Evolutionary conservation across 805 yeast genomes (phyloP).

Genomic region (Sugiyamaella boreocaroliniensis): DNA sequence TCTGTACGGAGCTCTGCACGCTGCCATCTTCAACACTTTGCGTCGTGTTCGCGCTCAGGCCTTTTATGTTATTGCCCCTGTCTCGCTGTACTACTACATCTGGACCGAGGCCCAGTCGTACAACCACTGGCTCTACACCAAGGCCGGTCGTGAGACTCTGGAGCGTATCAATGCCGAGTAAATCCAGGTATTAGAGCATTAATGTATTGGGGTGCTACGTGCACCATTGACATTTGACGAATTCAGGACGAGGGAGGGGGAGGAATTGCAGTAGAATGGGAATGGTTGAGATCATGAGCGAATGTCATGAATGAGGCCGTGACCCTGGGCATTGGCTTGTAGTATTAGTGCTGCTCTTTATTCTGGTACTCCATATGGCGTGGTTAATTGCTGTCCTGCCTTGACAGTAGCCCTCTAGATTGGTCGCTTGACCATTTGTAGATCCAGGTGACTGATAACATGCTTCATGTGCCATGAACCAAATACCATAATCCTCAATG

Average conservation of each 20-base stretch:
- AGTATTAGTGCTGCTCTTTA: too few species aligned
- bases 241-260: not conserved
- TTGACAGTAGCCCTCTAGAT: too few species aligned
- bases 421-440: too few species aligned
- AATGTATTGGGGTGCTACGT: not conserved
- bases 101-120: slow-evolving; percentile 85
- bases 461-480: too few species aligned
- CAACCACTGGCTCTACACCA: slow-evolving; percentile 88
- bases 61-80: slow-evolving; percentile 72
- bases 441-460: too few species aligned
- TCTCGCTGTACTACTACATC: slow-evolving; percentile 70
- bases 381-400: too few species aligned
- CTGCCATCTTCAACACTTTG: slow-evolving; percentile 84
- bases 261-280: too few species aligned
- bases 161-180: slow-evolving; percentile 41
- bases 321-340: too few species aligned
- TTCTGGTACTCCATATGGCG: too few species aligned
- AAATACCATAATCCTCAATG: too few species aligned
- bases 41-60: slow-evolving; percentile 89
- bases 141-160: slow-evolving; percentile 95
- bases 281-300: too few species aligned
- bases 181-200: not conserved
- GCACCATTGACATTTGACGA: not conserved
- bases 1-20: slow-evolving; percentile 76
- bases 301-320: too few species aligned